Conservation (phyloP, 345 rosid species). For the Clausena lansium region DNA sequence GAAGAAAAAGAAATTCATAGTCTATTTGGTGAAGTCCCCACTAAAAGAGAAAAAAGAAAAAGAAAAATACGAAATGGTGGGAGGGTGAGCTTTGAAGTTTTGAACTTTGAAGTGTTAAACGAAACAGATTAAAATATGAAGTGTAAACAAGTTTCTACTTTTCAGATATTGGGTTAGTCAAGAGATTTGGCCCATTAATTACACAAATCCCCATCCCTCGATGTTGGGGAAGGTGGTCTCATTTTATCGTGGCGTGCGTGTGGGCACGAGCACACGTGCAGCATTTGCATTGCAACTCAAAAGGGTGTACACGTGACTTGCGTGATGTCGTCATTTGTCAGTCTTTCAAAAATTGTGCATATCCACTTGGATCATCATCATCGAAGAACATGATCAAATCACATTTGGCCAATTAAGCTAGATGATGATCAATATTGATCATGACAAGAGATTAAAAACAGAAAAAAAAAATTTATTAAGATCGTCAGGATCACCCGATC, state of each 20-base stretch:
- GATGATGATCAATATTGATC: slow-evolving; percentile 19
- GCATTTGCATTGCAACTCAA: neutral
- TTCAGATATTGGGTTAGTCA: slow-evolving; percentile 16
- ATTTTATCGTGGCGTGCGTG: neutral
- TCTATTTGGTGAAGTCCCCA: slow-evolving; percentile 17
- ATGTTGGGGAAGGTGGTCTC: slow-evolving; percentile 6
- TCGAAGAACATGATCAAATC: neutral
- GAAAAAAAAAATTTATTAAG: neutral
- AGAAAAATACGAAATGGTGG: neutral
- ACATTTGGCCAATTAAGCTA: neutral
- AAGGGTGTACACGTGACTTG: neutral
- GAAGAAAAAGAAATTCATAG: too few species aligned
- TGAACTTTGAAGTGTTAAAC: too few species aligned
- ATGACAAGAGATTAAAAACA: slow-evolving; percentile 14
- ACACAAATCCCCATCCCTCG: slow-evolving; percentile 19
- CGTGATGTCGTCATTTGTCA: neutral
- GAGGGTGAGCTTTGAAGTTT: neutral
- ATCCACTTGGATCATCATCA: too few species aligned
- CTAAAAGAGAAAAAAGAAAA: slow-evolving; percentile 1
- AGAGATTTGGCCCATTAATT: slow-evolving; percentile 12
- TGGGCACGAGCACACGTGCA: slow-evolving; percentile 17
- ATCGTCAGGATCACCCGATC: neutral
- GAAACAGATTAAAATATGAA: neutral
- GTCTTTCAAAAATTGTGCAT: neutral
- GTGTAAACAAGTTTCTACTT: slow-evolving; percentile 5